Percentiles rank a stretch among this genome's conserved stretches.
Conservation (phyloP, 1,284 basidiomycete genomes). For the Mycena citricolor region DNA sequence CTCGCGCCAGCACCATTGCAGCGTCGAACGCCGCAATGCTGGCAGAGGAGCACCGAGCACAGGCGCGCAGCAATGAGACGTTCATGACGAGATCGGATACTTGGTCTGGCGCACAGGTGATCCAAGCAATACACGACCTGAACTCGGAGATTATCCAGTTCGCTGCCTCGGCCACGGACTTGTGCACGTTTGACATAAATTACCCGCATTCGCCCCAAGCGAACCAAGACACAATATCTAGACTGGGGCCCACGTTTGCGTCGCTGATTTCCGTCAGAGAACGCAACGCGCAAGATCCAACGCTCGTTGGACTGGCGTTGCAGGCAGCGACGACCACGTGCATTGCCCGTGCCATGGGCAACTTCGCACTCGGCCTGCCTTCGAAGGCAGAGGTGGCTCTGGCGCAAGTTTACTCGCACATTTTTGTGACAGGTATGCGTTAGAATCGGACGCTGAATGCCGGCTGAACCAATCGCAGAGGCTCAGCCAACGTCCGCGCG, state of each 20-base stretch:
- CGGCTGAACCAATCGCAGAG: conserved; percentile 39
- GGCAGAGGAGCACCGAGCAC: conserved; percentile 49
- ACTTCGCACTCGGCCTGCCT: conserved; percentile 72
- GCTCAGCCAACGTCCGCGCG: conserved; percentile 73
- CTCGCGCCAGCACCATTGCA: conserved; percentile 2
- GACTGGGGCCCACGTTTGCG: conserved; percentile 59
- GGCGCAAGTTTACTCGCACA: conserved; percentile 62
- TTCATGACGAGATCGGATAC: conserved; percentile 71
- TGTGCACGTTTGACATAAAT: conserved; percentile 48
- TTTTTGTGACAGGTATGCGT: conserved; percentile 58
- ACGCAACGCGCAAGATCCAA: conserved; percentile 65
- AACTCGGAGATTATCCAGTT: conserved; percentile 78
- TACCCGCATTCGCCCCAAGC: conserved; percentile 43
- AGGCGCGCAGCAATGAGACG: conserved; percentile 54
- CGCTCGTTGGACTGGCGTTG: conserved; percentile 69
- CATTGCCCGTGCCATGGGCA: conserved; percentile 60
- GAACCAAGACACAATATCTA: conserved; percentile 57
- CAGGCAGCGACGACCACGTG: conserved; percentile 68
- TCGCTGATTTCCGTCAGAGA: conserved; percentile 59
- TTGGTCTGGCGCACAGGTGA: conserved; percentile 68
- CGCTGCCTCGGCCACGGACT: conserved; percentile 68
- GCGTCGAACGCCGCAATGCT: conserved; percentile 34
- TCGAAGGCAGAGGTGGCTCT: conserved; percentile 66
- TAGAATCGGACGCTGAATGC: conserved; percentile 9
- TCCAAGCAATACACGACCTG: conserved; percentile 75